These are phyloP conservation scores for Cucurbita maxima DNA, from an alignment of 306 rosid species.

Conservation along the genomic window DNA sequence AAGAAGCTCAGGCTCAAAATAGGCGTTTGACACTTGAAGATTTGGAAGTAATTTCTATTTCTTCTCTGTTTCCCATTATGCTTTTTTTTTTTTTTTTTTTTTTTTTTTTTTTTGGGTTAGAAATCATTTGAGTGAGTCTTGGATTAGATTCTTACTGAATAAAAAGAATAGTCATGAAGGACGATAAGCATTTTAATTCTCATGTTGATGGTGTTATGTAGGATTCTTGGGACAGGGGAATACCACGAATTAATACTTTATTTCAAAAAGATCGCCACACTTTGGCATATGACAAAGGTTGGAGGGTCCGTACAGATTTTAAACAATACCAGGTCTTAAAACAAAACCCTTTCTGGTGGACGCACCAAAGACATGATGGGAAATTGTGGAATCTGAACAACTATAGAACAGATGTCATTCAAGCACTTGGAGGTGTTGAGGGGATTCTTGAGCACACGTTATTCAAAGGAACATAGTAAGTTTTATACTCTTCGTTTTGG, in stretches of 20 bases:
- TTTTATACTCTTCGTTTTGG: neutral
- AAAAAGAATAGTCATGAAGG: neutral
- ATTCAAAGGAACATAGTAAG: slow-evolving; percentile 99
- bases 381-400: slow-evolving; percentile 95
- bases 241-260: slow-evolving; percentile 95
- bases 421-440: slow-evolving; percentile 99
- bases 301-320: slow-evolving; percentile 99
- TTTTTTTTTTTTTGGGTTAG: neutral
- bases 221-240: slow-evolving; percentile 99
- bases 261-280: slow-evolving; percentile 98
- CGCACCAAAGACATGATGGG: slow-evolving; percentile 98
- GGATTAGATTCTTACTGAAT: neutral
- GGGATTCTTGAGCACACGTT: slow-evolving; percentile 96
- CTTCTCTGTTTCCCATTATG: neutral
- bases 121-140: neutral
- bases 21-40: slow-evolving; percentile 96
- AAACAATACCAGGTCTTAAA: slow-evolving; percentile 96
- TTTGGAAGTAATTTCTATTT: slow-evolving; percentile 55
- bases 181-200: neutral
- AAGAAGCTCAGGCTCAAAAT: slow-evolving; percentile 98
- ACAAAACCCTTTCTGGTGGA: slow-evolving; percentile 99
- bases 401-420: slow-evolving; percentile 96
- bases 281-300: slow-evolving; percentile 96
- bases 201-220: slow-evolving; percentile 15
- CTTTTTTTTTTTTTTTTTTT: neutral